Base-by-base conservation (phyloP, 2,329 filamentous ascomycete species). In the Colletotrichum nymphaeae region DNA sequence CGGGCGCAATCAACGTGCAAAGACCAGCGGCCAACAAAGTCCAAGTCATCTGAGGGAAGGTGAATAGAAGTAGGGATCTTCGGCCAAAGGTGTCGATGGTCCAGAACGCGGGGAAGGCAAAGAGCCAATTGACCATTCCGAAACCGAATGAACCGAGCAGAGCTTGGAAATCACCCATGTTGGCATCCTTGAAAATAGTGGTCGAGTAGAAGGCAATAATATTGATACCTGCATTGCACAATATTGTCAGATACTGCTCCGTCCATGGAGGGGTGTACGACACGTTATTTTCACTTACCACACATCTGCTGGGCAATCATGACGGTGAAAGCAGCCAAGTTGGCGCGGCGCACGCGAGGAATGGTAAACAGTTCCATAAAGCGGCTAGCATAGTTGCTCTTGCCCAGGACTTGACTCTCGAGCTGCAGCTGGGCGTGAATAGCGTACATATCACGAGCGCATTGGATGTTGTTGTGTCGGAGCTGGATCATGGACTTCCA, bases 241-340 rank as follows among this genome's bases (percentile, higher is more conserved):
- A 52, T 57, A 19, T 32, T 49, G 2, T 63, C 42, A 28, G 63
- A n/a, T 24, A 12, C 14, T 3, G 14, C 28, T 22, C 28, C 6
- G 16, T 22, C 6, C 46, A n/a, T 5, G 16, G 24, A n/a, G 1
- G 24, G 2, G 2, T 46, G 5, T 16, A 37, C 30, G 52, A n/a
- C 2, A 4, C 42, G 19, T 49, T 19, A 4, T 4, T n/a, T n/a
- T 49, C 7, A 73, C 73, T 81, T 49, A 81, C 89, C 72, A 77
- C 91, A 93, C 88, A 93, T 91, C 80, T 93, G 91, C 81, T 93
- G 92, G 0, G 91, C 91, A 77, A 93, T 91, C 94, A 97, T 97
- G 76, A 96, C 93, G 1, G 91, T 90, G 75, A 92, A 93, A 1
- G 94, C 93, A 6, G 94, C 94, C 35, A 93, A 86, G 4, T 92